These are phyloP conservation scores for Saksenaea oblongispora DNA, from an alignment of 371 early-diverging fungal species.

Conservation along the genomic window DNA sequence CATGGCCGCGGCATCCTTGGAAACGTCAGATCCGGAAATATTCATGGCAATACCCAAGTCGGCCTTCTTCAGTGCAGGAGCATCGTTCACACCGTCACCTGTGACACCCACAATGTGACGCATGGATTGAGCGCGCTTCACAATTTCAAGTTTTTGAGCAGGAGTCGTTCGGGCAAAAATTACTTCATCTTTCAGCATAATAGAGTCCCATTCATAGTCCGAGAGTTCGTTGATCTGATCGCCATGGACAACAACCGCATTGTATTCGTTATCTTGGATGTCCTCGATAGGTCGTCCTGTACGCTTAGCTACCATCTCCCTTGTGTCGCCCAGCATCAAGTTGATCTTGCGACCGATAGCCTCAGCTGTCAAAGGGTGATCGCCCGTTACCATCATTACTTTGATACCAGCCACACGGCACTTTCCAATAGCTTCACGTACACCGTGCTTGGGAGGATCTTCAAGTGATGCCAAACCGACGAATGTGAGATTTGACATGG, in stretches of 20 bases:
- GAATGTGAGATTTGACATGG: conserved; percentile 27
- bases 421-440: conserved; percentile 43
- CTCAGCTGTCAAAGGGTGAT: conserved; percentile 63
- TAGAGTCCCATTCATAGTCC: conserved; percentile 83
- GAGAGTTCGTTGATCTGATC: conserved; percentile 75
- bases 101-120: conserved; percentile 71
- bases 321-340: conserved; percentile 82
- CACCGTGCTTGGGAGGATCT: conserved; percentile 68
- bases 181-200: conserved; percentile 61
- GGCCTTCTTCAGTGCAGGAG: conserved; percentile 74
- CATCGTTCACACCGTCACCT: conserved; percentile 92
- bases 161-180: conserved; percentile 83
- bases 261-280: conserved; percentile 77
- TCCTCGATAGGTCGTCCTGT: conserved; percentile 57
- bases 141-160: conserved; percentile 75
- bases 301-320: conserved; percentile 68
- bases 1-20: conserved; percentile 98
- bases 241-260: conserved; percentile 88
- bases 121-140: conserved; percentile 59
- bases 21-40: conserved; percentile 91
- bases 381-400: conserved; percentile 73
- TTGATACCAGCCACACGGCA: conserved; percentile 64
- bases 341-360: conserved; percentile 71
- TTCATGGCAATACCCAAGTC: conserved; percentile 95
- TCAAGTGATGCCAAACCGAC: conserved; percentile 64